Evolutionary conservation across 495 filamentous ascomycete species (phyloP).

Genomic region (Mytilinidion resinicola): DNA sequence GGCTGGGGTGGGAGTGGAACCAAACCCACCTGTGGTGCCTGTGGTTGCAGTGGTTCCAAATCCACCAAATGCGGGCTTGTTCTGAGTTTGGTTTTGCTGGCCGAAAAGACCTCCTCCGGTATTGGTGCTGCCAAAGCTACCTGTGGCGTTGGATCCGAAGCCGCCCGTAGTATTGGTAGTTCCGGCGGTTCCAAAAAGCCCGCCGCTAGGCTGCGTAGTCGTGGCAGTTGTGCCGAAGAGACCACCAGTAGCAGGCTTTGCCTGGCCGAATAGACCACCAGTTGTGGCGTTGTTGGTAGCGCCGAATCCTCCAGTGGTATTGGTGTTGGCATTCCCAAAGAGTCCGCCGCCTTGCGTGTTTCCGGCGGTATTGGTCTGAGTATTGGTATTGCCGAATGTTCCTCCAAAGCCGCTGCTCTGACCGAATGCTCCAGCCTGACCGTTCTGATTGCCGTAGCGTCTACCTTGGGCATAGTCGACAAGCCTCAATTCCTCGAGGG

Average conservation of each 20-base stretch:
- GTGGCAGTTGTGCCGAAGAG: constrained; percentile 15
- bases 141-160: neutral
- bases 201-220: constrained; percentile 15
- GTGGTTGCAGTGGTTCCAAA: constrained; percentile 1
- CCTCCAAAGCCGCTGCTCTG: constrained; percentile 54
- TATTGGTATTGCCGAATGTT: constrained; percentile 40
- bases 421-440: constrained; percentile 80
- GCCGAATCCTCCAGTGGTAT: constrained; percentile 25
- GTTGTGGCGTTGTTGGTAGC: constrained; percentile 27
- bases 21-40: constrained; percentile 6
- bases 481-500: constrained; percentile 81
- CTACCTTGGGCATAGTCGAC: constrained; percentile 87
- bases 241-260: constrained; percentile 32
- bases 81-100: constrained; percentile 25
- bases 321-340: constrained; percentile 48
- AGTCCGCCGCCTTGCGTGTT: constrained; percentile 39
- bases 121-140: constrained; percentile 35
- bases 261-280: constrained; percentile 45
- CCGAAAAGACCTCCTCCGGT: constrained; percentile 54
- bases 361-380: constrained; percentile 34
- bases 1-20: neutral
- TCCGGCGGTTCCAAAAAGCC: constrained; percentile 17
- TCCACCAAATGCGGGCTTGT: constrained; percentile 21
- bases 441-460: constrained; percentile 70
- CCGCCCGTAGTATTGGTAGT: constrained; percentile 10